These are phyloP conservation scores for Phytophthora ohioensis DNA, from an alignment of 352 stramenopile species.

Conservation along the genomic window DNA sequence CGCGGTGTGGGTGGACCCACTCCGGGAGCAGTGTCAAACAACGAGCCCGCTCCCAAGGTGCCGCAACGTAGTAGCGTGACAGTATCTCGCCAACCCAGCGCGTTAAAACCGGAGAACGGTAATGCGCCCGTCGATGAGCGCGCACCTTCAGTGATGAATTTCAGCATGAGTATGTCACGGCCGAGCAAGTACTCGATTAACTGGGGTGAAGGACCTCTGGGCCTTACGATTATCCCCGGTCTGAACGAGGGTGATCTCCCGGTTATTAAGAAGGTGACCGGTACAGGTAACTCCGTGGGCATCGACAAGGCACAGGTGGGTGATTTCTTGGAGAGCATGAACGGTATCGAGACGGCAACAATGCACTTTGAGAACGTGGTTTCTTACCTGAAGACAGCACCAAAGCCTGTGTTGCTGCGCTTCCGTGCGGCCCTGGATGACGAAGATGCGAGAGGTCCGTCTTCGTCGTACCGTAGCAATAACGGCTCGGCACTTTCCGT, in stretches of 20 bases:
- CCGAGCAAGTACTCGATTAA: constrained; percentile 78
- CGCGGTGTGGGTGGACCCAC: constrained; percentile 75
- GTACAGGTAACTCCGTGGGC: constrained; percentile 77
- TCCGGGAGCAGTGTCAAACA: constrained; percentile 33
- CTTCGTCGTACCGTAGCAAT: constrained; percentile 42
- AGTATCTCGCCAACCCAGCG: constrained; percentile 35
- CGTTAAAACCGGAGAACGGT: constrained; percentile 26
- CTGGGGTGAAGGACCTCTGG: constrained; percentile 83
- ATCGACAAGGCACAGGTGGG: constrained; percentile 87
- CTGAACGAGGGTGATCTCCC: constrained; percentile 80
- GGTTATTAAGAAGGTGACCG: constrained; percentile 91
- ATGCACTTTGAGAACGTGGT: constrained; percentile 90
- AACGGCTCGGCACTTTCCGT: constrained; percentile 35
- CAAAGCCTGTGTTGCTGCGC: constrained; percentile 77
- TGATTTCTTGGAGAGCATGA: constrained; percentile 87
- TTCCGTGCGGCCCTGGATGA: constrained; percentile 67
- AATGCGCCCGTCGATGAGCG: constrained; percentile 31
- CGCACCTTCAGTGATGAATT: constrained; percentile 47
- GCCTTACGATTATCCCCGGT: constrained; percentile 87
- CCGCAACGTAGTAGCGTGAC: constrained; percentile 32
- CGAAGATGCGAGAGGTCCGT: constrained; percentile 36
- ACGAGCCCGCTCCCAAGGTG: constrained; percentile 20
- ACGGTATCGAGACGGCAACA: constrained; percentile 64
- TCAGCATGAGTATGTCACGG: constrained; percentile 64
- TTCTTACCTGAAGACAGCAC: constrained; percentile 80